A percentile compares a stretch with the other conserved stretches of the same genome.
phyloP scores from a whole-genome alignment of 2,329 filamentous ascomycete genomes.

The Fusarium clavum region DNA sequence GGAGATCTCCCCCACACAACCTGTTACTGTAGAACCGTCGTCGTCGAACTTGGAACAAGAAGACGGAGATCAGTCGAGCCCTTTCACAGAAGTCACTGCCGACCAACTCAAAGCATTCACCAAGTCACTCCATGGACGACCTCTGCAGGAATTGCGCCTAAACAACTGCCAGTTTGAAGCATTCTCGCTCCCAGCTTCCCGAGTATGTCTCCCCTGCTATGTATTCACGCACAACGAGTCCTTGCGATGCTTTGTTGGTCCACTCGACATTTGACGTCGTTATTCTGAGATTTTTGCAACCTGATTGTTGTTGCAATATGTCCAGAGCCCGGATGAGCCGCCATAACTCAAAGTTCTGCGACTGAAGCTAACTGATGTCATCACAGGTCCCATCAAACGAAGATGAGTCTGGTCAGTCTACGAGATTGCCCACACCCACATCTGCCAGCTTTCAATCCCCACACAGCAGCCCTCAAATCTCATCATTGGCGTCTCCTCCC shows the following conservation, averaged over 20 bases:
- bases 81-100: conserved; percentile 59
- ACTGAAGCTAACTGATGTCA: conserved; percentile 46
- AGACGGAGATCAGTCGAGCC: conserved; percentile 40
- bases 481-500: conserved; percentile 86
- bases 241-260: neutral
- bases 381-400: conserved; percentile 70
- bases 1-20: conserved; percentile 68
- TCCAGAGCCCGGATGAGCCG: neutral
- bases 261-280: neutral
- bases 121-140: conserved; percentile 76
- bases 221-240: conserved; percentile 8
- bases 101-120: conserved; percentile 79
- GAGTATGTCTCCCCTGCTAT: conserved; percentile 67
- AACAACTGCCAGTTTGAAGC: conserved; percentile 91
- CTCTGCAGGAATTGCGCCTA: conserved; percentile 84
- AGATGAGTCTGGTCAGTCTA: conserved; percentile 69
- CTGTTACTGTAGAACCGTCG: conserved; percentile 49
- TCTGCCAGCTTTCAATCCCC: conserved; percentile 75
- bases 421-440: conserved; percentile 72
- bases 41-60: conserved; percentile 38
- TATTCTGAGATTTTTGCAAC: neutral
- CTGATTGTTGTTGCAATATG: neutral
- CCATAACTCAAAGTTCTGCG: conserved; percentile 28
- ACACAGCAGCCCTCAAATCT: conserved; percentile 72
- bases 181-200: conserved; percentile 85